Conservation (phyloP, 1,139 yeast species). For the Taphrina deformans region DNA sequence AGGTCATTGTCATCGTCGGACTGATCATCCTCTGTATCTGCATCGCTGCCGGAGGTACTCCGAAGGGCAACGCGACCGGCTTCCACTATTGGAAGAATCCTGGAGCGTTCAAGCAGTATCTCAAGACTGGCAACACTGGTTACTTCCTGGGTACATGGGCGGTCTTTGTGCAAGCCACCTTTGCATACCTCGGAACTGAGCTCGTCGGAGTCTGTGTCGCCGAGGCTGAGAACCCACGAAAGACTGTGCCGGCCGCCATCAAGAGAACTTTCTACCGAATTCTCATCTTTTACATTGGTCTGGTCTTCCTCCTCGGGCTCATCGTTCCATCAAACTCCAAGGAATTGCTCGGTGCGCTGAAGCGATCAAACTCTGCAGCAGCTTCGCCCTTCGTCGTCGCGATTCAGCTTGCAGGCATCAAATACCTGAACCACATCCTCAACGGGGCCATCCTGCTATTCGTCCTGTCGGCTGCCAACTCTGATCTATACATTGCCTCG, state of each 20-base stretch:
- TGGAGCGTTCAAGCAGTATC: conserved; percentile 59
- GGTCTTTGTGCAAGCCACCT: conserved; percentile 61
- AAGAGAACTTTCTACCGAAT: conserved; percentile 80
- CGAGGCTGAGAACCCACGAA: conserved; percentile 79
- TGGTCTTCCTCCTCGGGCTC: conserved; percentile 69
- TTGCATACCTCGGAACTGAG: conserved; percentile 77
- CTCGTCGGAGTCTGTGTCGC: conserved; percentile 87
- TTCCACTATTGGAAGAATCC: conserved; percentile 68
- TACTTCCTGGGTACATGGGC: conserved; percentile 60
- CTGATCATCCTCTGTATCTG: conserved; percentile 41
- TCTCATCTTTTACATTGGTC: conserved; percentile 72
- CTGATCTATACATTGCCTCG: conserved; percentile 75
- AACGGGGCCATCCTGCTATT: conserved; percentile 72
- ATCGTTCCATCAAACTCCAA: conserved; percentile 78
- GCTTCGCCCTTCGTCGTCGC: conserved; percentile 69
- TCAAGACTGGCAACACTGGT: conserved; percentile 50
- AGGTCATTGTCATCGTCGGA: conserved; percentile 57
- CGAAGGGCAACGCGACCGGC: conserved; percentile 61
- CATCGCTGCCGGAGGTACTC: conserved; percentile 54
- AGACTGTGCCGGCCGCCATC: conserved; percentile 80
- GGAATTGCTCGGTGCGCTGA: conserved; percentile 48
- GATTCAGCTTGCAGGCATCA: conserved; percentile 64
- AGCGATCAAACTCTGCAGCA: conserved; percentile 48
- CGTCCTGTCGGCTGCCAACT: conserved; percentile 71
- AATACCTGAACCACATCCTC: conserved; percentile 68